Base-by-base conservation (phyloP, 148 eudicot species). In the Camellia lanceoleosa region DNA sequence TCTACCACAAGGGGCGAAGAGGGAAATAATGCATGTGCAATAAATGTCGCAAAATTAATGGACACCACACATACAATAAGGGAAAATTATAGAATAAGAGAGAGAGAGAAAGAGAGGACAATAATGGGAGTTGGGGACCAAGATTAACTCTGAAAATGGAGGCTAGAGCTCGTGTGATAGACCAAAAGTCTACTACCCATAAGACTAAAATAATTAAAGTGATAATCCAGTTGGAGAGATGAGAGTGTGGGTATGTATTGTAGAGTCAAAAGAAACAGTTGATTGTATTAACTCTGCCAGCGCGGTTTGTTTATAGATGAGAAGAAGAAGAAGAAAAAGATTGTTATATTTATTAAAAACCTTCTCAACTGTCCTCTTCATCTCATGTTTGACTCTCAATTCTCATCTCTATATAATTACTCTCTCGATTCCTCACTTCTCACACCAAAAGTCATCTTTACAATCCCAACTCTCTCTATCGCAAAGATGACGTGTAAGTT, bases 401-500 rank as follows among this genome's bases (percentile, higher is more conserved):
- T n/a, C 23, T 9, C 43, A 7, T 65, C 11, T 65, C 10, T 65
- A 65, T 20, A 65, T 65, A 65, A 65, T 9, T 13, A 42, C 43
- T 38, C 43, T 65, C 71, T 6, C 15, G 23, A 58, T 1, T 59
- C 54, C 16, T 43, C 10, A 14, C 62, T 8, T 3, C 62, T 59
- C 52, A 38, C 65, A 74, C 10, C 78, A 16, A 41, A 4, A 38
- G 6, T 67, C 15, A 10, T 56, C 75, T 20, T 56, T 10, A 56
- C 62, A 56, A 42, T 42, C 16, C 12, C 18, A 18, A 72, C 59
- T 1, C 2, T 2, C 23, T 13, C 12, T 7, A 54, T 8, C 1
- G 5, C 1, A 23, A 80, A 66, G 49, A 80, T 66, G 83, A 15
- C 80, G 5, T 56, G 42, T 1, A 82, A 65, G 59, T 66, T 82